Base-by-base conservation (phyloP, 495 filamentous ascomycete species). In the Penicillium cosmopolitanum region DNA sequence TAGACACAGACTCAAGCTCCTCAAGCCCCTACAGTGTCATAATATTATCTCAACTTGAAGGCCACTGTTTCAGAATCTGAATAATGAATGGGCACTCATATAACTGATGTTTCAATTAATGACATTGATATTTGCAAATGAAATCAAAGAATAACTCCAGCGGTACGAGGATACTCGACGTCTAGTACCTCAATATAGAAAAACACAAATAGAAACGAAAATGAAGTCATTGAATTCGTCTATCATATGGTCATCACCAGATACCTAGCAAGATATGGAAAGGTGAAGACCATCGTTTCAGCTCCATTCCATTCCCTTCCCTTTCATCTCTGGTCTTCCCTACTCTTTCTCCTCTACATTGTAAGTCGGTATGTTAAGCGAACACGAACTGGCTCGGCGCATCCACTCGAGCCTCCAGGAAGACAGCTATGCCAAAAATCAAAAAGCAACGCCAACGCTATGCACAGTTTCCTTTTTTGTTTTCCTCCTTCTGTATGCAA, bases 401-500 rank as follows among this genome's bases (percentile, higher is more conserved):
- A 31, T 31, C 28, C 28, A 31, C 28, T 31, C 28, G 28, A 31
- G 28, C 28, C 15, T 19, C 31, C 51, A 40, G 12, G 25, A 36
- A 33, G 36, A 10, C 36, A 47, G 36, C 16, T 38, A 54, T 54
- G 53, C 40, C 53, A 44, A 46, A 55, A 47, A 34, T 12, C 46
- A 48, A 56, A 40, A 25, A 36, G 46, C 54, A 56, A 56, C 54
- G 54, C 54, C 54, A 50, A 35, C 54, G 54, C 54, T 62, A 62
- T 57, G 53, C 60, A 52, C 13, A 61, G 13, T 9, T 42, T 34
- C 44, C 25, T 38, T 61, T 57, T 61, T 56, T 61, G 12, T 57
- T 43, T 19, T 61, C 55, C 53, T 58, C 52, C 58, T 16, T 40
- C 42, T 52, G 25, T 50, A 61, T 61, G 58, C 58, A 55, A 56